A percentile compares a stretch with the other conserved stretches of the same genome.
These are phyloP conservation scores for Lippia alba DNA, from an alignment of 305 asterid genomes.

Conservation along the genomic window DNA sequence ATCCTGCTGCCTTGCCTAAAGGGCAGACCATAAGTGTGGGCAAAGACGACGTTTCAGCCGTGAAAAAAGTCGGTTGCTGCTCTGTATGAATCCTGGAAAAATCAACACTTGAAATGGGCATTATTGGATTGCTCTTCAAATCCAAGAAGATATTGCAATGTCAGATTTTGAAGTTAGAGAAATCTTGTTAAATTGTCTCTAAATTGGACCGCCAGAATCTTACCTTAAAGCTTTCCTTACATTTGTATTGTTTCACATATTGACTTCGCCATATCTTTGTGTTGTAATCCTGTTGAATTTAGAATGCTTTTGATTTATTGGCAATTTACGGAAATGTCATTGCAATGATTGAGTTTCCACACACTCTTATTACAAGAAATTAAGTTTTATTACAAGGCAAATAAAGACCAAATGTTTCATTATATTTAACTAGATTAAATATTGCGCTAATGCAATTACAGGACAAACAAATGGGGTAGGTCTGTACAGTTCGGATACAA, in stretches of 20 bases:
- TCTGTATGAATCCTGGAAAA: constrained; percentile 35
- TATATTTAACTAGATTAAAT: background rate
- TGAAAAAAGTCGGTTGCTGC: constrained; percentile 60
- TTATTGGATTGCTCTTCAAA: background rate
- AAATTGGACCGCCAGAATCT: background rate
- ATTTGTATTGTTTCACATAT: constrained; percentile 27
- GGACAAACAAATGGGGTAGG: constrained; percentile 35
- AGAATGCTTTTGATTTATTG: background rate
- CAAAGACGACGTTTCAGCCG: constrained; percentile 51
- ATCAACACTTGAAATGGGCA: background rate
- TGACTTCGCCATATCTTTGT: constrained; percentile 17
- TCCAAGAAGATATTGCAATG: background rate
- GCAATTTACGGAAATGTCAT: background rate
- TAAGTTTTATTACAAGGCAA: background rate
- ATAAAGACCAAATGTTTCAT: background rate
- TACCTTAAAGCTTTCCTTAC: constrained; percentile 16
- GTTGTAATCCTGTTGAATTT: constrained; percentile 31
- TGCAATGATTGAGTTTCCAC: too few relatives aligned
- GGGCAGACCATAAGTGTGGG: constrained; percentile 54
- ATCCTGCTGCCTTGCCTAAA: constrained; percentile 51
- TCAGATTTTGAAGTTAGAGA: constrained; percentile 33
- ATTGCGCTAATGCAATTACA: constrained; percentile 19
- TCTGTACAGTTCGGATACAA: constrained; percentile 38
- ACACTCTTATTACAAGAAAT: background rate
- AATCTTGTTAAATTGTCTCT: constrained; percentile 4